Evolutionary conservation across 495 filamentous ascomycete genomes (phyloP), one percentile per base, ranked within the genome.

Genomic region (Aspergillus coremiiformis): DNA sequence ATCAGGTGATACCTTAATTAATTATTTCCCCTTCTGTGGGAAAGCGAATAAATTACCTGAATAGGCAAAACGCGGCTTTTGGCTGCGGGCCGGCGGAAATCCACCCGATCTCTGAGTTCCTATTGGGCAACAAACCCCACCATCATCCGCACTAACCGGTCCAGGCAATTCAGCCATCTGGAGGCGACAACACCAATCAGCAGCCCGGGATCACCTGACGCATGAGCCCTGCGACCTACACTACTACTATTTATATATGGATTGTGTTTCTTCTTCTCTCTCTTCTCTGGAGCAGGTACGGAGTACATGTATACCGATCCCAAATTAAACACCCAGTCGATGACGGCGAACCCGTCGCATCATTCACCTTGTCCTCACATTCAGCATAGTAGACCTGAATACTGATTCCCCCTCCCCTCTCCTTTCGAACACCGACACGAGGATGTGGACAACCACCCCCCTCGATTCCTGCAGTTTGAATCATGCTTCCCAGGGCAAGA

Each of bases 401-500:
- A n/a, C n/a, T n/a, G n/a, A n/a, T 14, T 35, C 32, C 14, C 2
- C 32, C 12, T 14, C 12, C 10, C 5, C 12, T 14, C 12, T 14
- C 12, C 5, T 35, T 3, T 9, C 8, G 12, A 9, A 4, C 8
- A n/a, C 32, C 12, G 6, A 9, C 9, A 20, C 14, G 37, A 17
- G 9, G 1, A 41, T 41, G 37, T 41, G 20, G 8, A 41, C 15
- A 1, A 19, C 37, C 17, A 21, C 37, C 15, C 37, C 37, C 37
- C 17, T 41, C 37, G 37, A 41, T 10, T 15, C 37, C 6, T 19
- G 20, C 17, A 20, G 37, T 41, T 10, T 41, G 11, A 41, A 21
- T 41, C 15, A 41, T 41, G 37, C 37, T 10, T 14, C 37, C 9
- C 19, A 19, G 12, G 4, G 37, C 17, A 41, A 41, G 37, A 91